phyloP scores from a whole-genome alignment of 306 rosid genomes.

The Lablab purpureus region DNA sequence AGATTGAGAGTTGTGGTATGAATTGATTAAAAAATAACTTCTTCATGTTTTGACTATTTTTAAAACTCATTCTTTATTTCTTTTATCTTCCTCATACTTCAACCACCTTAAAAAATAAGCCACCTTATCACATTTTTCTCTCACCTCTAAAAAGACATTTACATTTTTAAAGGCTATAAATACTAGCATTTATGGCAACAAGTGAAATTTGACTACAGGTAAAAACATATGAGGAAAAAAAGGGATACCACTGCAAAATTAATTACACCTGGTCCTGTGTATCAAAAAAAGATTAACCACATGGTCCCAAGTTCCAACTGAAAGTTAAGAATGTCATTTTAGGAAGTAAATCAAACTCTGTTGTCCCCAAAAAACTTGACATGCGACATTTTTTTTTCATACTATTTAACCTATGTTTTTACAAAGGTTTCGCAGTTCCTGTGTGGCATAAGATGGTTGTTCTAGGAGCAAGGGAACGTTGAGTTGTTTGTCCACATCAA shows the following conservation, averaged over 20 bases:
- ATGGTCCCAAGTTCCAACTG: conserved; percentile 26
- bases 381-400: too few species aligned
- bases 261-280: neutral
- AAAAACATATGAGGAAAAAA: neutral
- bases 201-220: neutral
- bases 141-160: neutral
- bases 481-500: too few species aligned
- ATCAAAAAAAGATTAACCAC: neutral
- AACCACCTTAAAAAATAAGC: neutral
- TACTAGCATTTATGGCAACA: neutral
- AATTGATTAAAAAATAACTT: too few species aligned
- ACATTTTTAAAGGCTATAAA: neutral
- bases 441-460: neutral
- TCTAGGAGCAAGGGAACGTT: too few species aligned
- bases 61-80: too few species aligned
- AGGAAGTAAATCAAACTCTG: too few species aligned
- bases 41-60: too few species aligned
- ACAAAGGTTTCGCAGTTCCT: neutral
- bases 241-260: neutral
- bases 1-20: too few species aligned
- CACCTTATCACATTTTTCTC: neutral
- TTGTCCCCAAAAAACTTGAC: too few species aligned
- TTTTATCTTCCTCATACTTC: neutral
- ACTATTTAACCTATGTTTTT: too few species aligned
- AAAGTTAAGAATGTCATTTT: conserved; percentile 13